Base-by-base conservation (phyloP, 2,329 filamentous ascomycete species). In the Scleromitrula shiraiana region DNA sequence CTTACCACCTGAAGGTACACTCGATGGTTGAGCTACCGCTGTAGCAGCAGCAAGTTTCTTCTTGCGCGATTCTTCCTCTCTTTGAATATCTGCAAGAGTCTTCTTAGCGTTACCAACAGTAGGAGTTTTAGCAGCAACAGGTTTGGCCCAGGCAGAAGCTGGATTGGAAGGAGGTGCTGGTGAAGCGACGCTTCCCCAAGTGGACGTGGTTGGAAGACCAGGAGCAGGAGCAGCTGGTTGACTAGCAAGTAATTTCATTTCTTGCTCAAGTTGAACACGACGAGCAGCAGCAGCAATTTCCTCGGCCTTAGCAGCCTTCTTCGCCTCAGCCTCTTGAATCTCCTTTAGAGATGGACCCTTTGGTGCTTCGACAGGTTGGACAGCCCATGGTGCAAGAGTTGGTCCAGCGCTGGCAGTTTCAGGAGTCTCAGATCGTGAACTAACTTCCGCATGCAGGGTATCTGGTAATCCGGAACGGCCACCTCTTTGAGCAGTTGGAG, bases 261-360 rank as follows among this genome's bases (percentile, higher is more conserved):
- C 91, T 63, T 88, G 87, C 67, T 97, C 89, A 8, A 88, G 78
- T 14, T 82, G 76, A 40, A 82, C 82, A 57, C 85, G 87, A 57
- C 90, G 85, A 51, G 84, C 77, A 35, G 87, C 84, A 29, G 83
- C 82, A 14, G 87, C 88, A 46, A 81, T 70, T 62, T 93, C 88
- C 62, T 97, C 91, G 10, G 80, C 83, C 68, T 94, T 87, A 43
- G 91, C 91, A 9, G 90, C 90, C 65, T 93, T 94, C 62, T 85
- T 88, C 29, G 91, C 91, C 66, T 98, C 93, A 4, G 88, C 84
- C 66, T 95, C 91, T 65, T 98, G 93, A 20, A 98, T 98, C 63
- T 98, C 90, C 69, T 89, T 95, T 53, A 98, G 72, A 51, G 90
- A 96, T 2, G 91, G 93, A 0, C 89, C 90, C 66, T 87, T 94